Conservation (phyloP, 352 stramenopile species). For the Pythium rishiriense region DNA sequence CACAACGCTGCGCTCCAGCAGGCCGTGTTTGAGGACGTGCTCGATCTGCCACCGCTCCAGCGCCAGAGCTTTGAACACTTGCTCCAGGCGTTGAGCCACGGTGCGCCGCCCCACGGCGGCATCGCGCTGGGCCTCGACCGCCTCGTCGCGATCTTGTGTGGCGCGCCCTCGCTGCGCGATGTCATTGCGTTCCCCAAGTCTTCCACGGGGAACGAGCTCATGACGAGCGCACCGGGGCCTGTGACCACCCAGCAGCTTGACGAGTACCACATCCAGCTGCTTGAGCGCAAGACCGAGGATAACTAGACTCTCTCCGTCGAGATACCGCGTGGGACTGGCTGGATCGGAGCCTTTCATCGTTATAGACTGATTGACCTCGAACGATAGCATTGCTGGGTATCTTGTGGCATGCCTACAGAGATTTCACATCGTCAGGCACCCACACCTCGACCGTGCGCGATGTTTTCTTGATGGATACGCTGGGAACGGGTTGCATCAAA, state of each 20-base stretch:
- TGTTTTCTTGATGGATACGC: too few species aligned
- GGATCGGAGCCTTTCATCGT: too few species aligned
- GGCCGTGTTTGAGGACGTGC: constrained; percentile 73
- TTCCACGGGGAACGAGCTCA: constrained; percentile 83
- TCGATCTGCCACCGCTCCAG: constrained; percentile 64
- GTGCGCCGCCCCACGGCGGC: constrained; percentile 79
- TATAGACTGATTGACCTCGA: too few species aligned
- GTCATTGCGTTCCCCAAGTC: constrained; percentile 93
- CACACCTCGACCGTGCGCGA: too few species aligned
- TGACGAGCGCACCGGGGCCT: constrained; percentile 76
- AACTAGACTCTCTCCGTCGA: too few species aligned
- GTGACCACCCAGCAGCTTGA: constrained; percentile 67
- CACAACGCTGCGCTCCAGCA: constrained; percentile 75
- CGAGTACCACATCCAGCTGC: constrained; percentile 78
- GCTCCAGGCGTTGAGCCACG: constrained; percentile 73
- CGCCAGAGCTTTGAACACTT: constrained; percentile 85
- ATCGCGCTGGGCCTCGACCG: constrained; percentile 88
- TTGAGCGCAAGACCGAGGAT: constrained; percentile 22
- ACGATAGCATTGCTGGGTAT: too few species aligned
- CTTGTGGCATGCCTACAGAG: too few species aligned
- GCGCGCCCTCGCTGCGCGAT: constrained; percentile 74
- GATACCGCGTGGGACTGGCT: too few species aligned
- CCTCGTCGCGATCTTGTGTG: constrained; percentile 81
- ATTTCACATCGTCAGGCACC: too few species aligned
- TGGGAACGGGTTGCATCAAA: too few species aligned